Base-by-base conservation (phyloP, 345 rosid genomes). In the Odontarrhena argentea region DNA sequence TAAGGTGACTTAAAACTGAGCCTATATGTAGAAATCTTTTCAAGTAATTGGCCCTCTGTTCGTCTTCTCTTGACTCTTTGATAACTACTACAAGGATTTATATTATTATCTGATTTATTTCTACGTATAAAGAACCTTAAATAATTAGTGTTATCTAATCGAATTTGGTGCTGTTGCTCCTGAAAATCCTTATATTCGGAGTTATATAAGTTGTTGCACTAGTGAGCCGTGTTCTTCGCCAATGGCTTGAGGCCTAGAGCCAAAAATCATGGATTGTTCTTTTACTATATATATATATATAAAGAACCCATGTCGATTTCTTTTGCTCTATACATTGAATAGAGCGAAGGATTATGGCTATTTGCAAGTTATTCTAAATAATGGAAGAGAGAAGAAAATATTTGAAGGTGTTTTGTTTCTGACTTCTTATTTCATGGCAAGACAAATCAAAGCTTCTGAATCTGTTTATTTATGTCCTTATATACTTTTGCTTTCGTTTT, bases 1-100 rank as follows among this genome's bases (percentile, higher is more conserved):
- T 65, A 71, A 64, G 67, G 12, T 43, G 61, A 12, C 67, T 58
- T 73, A 80, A 80, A 35, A 69, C 85, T 84, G 83, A 86, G 68
- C 45, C 41, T 26, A 18, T 18, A 47, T 73, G 67, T 66, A 73
- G 67, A 73, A 66, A 59, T 66, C 63, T 52, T 51, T 59, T 11
- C n/a, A 44, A 50, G 49, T 59, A 43, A 11, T 35, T 38, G 55
- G 42, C 37, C 51, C 49, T 37, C 36, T 60, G 56, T 43, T 51
- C 51, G 26, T 58, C 43, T 44, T 58, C 42, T 35, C 36, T 25
- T n/a, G 40, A 34, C 71, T 49, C 55, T 65, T 25, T 13, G 46
- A 35, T 50, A 12, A 52, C 5, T 50, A 13, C 61, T 5, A 14
- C 32, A 50, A 41, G 15, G 15, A 57, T 38, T 56, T 56, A 11